Evolutionary conservation across 129 eudicot species (phyloP).

Genomic region (Artemisia argyi): DNA sequence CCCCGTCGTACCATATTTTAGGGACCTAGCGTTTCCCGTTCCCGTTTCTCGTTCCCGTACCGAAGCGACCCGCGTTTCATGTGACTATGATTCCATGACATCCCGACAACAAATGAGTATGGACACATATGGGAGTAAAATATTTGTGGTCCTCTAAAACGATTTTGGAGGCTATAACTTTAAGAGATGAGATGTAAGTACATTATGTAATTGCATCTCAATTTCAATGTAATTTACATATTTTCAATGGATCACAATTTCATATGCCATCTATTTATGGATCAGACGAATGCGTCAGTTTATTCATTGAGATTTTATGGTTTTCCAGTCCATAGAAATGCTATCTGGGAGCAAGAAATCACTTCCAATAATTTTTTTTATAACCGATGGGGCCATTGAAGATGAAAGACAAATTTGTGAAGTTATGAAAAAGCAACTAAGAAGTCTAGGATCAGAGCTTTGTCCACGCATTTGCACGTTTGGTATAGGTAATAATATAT

Average conservation of each 20-base stretch:
- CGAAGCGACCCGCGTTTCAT: too few species aligned
- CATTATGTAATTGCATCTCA: neutral
- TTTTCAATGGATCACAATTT: neutral
- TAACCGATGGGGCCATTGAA: constrained; percentile 94
- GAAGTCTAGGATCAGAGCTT: constrained; percentile 40
- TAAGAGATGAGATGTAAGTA: neutral
- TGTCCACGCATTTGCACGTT: constrained; percentile 79
- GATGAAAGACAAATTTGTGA: constrained; percentile 88
- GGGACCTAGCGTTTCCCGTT: too few species aligned
- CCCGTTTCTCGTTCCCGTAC: too few species aligned
- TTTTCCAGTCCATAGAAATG: constrained; percentile 76
- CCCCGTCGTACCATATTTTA: too few species aligned
- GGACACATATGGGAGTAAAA: too few species aligned
- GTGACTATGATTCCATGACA: too few species aligned
- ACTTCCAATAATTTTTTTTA: constrained; percentile 62
- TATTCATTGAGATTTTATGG: constrained; percentile 4
- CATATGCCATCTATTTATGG: constrained; percentile 1
- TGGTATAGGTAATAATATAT: constrained; percentile 75
- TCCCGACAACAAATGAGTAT: neutral
- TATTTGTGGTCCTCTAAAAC: neutral
- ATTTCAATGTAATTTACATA: neutral
- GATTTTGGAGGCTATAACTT: constrained; percentile 5
- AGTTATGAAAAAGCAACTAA: constrained; percentile 44
- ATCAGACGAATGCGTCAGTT: neutral
- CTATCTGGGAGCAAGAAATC: constrained; percentile 50